Conservation (phyloP, 805 yeast genomes). For the Pichia nanzhaoensis region DNA sequence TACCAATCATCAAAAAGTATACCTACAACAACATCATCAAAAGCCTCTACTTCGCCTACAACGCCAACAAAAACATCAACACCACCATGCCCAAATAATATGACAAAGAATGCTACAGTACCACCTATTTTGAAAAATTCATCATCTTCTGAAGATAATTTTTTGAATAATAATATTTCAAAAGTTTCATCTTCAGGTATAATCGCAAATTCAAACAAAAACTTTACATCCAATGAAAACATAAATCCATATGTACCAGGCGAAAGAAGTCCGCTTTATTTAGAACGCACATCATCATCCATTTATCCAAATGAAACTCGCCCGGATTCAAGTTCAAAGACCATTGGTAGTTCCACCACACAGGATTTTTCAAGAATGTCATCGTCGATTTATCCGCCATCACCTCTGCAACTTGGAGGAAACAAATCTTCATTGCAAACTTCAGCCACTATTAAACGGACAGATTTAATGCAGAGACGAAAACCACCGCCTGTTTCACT, state of each 20-base stretch:
- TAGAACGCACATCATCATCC: constrained; percentile 8
- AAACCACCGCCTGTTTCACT: constrained; percentile 11
- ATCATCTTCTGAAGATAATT: too few relatives aligned
- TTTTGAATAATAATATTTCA: too few relatives aligned
- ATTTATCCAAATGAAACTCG: constrained; percentile 3
- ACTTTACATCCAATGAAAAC: too few relatives aligned
- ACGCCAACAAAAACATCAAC: too few relatives aligned
- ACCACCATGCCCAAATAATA: too few relatives aligned
- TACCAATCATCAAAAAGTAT: too few relatives aligned
- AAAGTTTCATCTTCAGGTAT: too few relatives aligned
- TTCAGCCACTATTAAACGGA: constrained; percentile 6
- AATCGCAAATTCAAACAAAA: too few relatives aligned
- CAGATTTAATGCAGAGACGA: constrained; percentile 10
- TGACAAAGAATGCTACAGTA: too few relatives aligned
- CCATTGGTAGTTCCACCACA: constrained; percentile 4
- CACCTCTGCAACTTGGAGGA: background rate
- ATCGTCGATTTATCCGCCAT: constrained; percentile 10
- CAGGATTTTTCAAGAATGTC: constrained; percentile 8
- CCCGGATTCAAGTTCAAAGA: background rate
- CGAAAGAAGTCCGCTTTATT: background rate
- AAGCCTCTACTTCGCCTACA: background rate
- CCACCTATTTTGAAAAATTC: background rate
- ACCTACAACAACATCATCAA: background rate
- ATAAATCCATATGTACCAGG: too few relatives aligned
- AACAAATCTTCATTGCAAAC: background rate